Conservation (phyloP, 176 grass and related monocot genomes). For the Avena eriantha region DNA sequence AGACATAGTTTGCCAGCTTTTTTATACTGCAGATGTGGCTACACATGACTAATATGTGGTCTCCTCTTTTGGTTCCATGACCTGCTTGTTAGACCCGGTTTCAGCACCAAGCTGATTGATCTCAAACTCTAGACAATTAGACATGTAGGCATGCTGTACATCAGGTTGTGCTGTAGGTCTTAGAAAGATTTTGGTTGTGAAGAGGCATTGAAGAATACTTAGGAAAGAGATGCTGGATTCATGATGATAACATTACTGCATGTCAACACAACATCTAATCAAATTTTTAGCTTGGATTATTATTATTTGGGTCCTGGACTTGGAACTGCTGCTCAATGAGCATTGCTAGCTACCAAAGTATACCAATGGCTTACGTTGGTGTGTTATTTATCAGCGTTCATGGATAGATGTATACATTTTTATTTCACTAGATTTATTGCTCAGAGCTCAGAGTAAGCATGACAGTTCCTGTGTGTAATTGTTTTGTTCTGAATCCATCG, state of each 20-base stretch:
- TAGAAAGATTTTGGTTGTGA: background rate
- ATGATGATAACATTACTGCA: background rate
- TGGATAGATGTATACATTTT: background rate
- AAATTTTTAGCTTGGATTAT: background rate
- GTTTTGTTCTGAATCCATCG: background rate
- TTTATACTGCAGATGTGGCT: background rate
- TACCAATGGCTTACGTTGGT: background rate
- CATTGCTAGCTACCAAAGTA: background rate
- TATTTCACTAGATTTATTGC: background rate
- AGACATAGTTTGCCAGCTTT: background rate
- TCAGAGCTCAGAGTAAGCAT: background rate
- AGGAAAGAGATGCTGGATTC: background rate
- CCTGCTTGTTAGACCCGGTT: background rate
- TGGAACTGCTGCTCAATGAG: background rate
- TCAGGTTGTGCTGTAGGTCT: background rate
- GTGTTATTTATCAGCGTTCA: background rate
- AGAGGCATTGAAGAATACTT: background rate
- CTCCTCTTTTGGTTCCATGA: background rate
- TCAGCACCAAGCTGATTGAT: background rate
- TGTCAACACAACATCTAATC: background rate
- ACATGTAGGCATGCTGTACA: background rate
- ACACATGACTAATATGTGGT: background rate
- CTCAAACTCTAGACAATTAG: background rate
- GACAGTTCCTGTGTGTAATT: background rate
- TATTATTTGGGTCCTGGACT: background rate